A percentile compares a stretch with the other conserved stretches of the same genome.
These are phyloP conservation scores for Chalciporus piperatoides DNA, from an alignment of 1,284 basidiomycete species.

Conservation along the genomic window DNA sequence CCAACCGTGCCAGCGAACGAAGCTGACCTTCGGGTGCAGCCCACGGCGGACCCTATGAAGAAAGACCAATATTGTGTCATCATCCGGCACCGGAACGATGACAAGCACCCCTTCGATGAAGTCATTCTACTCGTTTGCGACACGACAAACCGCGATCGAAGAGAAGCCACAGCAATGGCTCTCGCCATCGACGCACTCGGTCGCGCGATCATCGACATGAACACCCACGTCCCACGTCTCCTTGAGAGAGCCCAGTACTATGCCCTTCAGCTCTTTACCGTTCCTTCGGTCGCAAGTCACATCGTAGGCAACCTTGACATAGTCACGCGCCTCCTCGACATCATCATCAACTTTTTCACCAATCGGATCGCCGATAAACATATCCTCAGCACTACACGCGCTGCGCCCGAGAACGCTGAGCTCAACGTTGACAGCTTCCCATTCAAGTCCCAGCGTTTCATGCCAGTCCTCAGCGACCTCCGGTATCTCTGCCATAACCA, in stretches of 20 bases:
- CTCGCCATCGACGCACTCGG: conserved; percentile 80
- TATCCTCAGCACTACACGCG: conserved; percentile 47
- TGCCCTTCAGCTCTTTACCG: conserved; percentile 86
- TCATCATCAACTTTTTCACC: conserved; percentile 87
- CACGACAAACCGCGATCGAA: conserved; percentile 54
- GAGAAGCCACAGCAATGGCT: conserved; percentile 64
- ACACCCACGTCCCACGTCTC: conserved; percentile 62
- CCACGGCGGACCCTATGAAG: conserved; percentile 69
- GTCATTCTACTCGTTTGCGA: conserved; percentile 80
- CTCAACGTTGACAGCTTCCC: conserved; percentile 81
- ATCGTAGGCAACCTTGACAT: conserved; percentile 75
- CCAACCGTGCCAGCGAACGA: conserved; percentile 65
- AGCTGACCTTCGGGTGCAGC: conserved; percentile 67
- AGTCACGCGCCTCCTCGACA: conserved; percentile 70
- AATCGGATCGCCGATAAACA: conserved; percentile 73
- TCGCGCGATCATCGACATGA: conserved; percentile 82
- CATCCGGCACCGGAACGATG: conserved; percentile 98
- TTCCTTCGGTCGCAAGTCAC: conserved; percentile 78
- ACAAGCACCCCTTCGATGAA: conserved; percentile 93
- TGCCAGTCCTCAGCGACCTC: conserved; percentile 85
- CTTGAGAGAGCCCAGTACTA: conserved; percentile 86
- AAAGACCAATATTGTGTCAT: conserved; percentile 83
- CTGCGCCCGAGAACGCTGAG: conserved; percentile 25
- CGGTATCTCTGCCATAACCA: conserved; percentile 74
- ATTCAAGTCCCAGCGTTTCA: conserved; percentile 92